Evolutionary conservation across 1,284 basidiomycete genomes (phyloP).

Genomic region (Tetrapyrgos nigripes): DNA sequence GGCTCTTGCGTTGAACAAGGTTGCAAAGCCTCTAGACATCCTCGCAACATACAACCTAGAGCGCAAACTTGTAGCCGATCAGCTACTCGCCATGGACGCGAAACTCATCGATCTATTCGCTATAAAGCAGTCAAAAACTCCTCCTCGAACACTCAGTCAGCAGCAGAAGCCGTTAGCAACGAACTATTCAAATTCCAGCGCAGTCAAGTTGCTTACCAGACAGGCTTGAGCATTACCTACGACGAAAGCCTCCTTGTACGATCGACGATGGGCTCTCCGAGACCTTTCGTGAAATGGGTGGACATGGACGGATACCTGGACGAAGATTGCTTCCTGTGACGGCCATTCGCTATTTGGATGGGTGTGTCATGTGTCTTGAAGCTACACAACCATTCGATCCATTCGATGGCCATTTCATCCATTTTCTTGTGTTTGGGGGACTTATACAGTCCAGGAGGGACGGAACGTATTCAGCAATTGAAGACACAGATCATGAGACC

Average conservation of each 20-base stretch:
- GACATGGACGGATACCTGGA: neutral
- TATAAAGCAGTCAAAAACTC: neutral
- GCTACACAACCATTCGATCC: neutral
- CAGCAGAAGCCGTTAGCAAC: neutral
- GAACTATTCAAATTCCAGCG: neutral
- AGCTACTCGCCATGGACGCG: neutral
- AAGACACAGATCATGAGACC: no score
- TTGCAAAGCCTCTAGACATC: constrained; percentile 17
- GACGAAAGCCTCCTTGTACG: neutral
- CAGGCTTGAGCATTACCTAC: neutral
- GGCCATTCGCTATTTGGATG: neutral
- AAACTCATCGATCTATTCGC: neutral
- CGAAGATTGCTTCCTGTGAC: neutral
- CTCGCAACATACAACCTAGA: constrained; percentile 16
- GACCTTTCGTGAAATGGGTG: neutral
- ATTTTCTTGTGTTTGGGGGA: no score
- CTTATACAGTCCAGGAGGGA: no score
- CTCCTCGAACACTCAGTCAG: neutral
- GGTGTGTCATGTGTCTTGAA: neutral
- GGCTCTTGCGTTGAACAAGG: constrained; percentile 10
- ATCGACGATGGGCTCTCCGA: neutral
- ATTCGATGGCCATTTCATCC: no score
- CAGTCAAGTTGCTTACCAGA: neutral
- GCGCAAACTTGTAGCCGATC: neutral
- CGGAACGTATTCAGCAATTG: no score